phyloP scores from a whole-genome alignment of 2,329 filamentous ascomycete genomes.

The Phyllosticta paracitricarpa region DNA sequence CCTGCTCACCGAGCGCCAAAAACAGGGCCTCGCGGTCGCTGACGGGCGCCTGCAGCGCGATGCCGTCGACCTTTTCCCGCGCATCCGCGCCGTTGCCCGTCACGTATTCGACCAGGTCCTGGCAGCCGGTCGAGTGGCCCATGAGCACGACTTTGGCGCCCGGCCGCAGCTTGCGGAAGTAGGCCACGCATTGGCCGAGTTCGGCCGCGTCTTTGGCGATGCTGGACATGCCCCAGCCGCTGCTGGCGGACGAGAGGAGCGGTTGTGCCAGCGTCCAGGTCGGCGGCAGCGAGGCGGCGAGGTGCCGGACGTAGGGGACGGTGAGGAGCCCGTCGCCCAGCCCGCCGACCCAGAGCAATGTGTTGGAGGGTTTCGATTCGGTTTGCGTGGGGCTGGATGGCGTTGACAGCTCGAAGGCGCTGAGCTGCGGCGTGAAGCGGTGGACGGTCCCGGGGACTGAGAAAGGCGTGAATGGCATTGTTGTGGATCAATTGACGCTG shows the following conservation, averaged over 20 bases:
- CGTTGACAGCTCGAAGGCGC: conserved; percentile 32
- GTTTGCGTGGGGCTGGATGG: conserved; percentile 18
- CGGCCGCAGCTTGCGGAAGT: conserved; percentile 34
- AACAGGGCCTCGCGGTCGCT: conserved; percentile 29
- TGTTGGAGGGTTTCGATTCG: conserved; percentile 16
- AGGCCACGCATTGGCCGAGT: conserved; percentile 41
- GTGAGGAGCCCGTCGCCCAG: conserved; percentile 61
- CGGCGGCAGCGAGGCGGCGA: conserved; percentile 39
- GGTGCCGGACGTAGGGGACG: conserved; percentile 45
- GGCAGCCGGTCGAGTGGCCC: conserved; percentile 59
- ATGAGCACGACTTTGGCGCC: conserved; percentile 52
- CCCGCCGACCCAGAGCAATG: conserved; percentile 46
- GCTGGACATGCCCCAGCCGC: conserved; percentile 44
- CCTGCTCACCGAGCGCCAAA: background rate
- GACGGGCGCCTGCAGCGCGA: conserved; percentile 70
- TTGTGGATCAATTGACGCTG: background rate
- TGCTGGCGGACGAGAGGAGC: conserved; percentile 42
- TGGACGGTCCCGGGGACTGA: conserved; percentile 32
- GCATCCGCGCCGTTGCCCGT: conserved; percentile 22
- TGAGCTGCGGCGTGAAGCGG: conserved; percentile 29
- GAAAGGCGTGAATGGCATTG: conserved; percentile 7
- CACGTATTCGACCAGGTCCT: conserved; percentile 58
- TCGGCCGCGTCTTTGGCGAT: conserved; percentile 46
- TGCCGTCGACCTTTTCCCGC: conserved; percentile 55
- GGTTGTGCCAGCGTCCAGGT: conserved; percentile 45